Evolutionary conservation across 306 rosid genomes (phyloP), one percentile per base, ranked within the genome.

Genomic region (Geum urbanum): DNA sequence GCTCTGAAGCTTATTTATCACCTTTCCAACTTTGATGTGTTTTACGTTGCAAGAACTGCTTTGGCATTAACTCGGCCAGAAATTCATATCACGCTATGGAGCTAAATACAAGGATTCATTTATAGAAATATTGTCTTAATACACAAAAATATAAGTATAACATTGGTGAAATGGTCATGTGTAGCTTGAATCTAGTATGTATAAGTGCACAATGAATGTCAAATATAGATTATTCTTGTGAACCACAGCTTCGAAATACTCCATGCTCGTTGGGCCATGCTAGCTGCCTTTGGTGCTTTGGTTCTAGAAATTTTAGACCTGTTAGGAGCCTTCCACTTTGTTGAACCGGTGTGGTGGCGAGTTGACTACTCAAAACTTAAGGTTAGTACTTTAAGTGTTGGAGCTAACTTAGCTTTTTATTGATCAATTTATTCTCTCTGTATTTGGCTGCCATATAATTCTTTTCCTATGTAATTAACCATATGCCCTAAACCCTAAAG

Each of bases 251-350:
- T 92, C 66, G 98, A 92, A 86, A 83, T 92, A 80, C 80, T 92
- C 84, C 98, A 92, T 77, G 92, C 96, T 70, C 97, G 98, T 67
- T 92, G 98, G 98, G 98, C 98, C 67, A 92, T 92, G 98, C 86
- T 92, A 74, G 98, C 91, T 63, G 77, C 98, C 53, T 68, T 90
- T 9, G 97, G 97, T 68, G 97, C 82, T 58, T 79, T 92, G 70
- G 46, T 92, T 84, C 98, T 96, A 22, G 98, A 92, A 84, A 76
- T 84, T 63, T 83, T 90, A 68, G 88, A 92, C 78, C 77, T 86
- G 11, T 66, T 56, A 48, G 97, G 97, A 79, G 82, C 86, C 72
- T 86, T 88, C 85, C 94, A 92, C 85, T 92, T 92, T 73, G 91
- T 75, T 16, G 97, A 92, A 79, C 97, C 98, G 43, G 86, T 92